Evolutionary conservation across 2,329 filamentous ascomycete genomes (phyloP), one percentile per base, ranked within the genome.

Genomic region (Hymenoscyphus fructigenus): DNA sequence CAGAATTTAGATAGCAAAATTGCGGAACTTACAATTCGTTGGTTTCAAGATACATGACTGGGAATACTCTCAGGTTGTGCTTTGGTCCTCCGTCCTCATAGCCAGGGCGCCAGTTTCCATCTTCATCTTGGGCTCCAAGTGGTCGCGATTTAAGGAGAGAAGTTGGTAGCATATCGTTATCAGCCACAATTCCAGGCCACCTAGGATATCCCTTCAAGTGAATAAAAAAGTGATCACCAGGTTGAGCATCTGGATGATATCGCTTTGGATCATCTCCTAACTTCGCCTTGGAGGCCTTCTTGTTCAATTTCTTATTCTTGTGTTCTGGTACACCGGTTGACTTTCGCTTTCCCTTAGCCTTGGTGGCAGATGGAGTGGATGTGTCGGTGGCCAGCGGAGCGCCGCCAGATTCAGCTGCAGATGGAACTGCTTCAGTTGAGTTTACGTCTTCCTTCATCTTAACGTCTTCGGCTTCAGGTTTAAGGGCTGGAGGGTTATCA

Each of bases 171-270:
- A 99, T 98, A 67, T 90, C 88, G 78, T 99, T 94, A 76, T 97
- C 93, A 77, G 92, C 95, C 72, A 99, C 88, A 75, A 99, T 91
- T 62, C 92, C 90, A 17, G 95, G 95, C 95, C 95, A 99, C 47
- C 92, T 89, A 36, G 95, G 92, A 78, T 92, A 96, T 66, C 94
- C 95, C 83, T 96, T 97, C 78, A 99, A 88, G 78, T 93, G 91
- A 69, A 96, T 92, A 75, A 96, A 88, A 79, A 91, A 98, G 79
- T 93, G 91, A 73, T 98, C 90, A 71, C 96, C 95, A 4, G 95
- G 91, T 81, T 96, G 84, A 69, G 92, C 93, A 53, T 53, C 47
- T 23, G 47, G 47, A 53, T 26, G 36, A 14, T 38, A 38, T 38
- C 36, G 36, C 36, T 38, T 53, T 53, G 47, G 47, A 75, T 97